Conservation (phyloP, 805 yeast species). For the Ascoidea rubescens region DNA sequence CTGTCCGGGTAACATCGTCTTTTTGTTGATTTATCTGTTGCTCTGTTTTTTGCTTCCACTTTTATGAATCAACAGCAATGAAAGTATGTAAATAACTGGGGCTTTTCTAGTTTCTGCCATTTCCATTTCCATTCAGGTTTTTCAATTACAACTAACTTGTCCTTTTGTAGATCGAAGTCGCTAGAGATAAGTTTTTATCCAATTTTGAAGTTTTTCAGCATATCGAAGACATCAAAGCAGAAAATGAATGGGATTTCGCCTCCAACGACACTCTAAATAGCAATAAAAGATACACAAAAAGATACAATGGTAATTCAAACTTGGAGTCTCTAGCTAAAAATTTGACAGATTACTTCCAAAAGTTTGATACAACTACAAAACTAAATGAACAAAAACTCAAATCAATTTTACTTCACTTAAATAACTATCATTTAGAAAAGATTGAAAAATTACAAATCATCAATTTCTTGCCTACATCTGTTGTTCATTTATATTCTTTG, state of each 20-base stretch:
- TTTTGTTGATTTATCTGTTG: no score
- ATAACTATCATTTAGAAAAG: constrained; percentile 49
- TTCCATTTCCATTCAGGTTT: not conserved
- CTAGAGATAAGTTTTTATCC: constrained; percentile 45
- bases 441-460: constrained; percentile 76
- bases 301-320: constrained; percentile 24
- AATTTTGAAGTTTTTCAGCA: constrained; percentile 53
- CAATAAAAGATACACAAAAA: constrained; percentile 26
- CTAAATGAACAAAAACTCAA: constrained; percentile 12
- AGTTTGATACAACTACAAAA: constrained; percentile 18
- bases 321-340: constrained; percentile 38
- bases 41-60: no score
- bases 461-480: constrained; percentile 63
- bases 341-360: constrained; percentile 25
- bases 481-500: constrained; percentile 67
- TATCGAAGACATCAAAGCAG: constrained; percentile 30
- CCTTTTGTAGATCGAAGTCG: constrained; percentile 26
- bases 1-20: no score
- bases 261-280: constrained; percentile 21
- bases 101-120: not conserved
- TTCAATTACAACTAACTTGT: constrained; percentile 15
- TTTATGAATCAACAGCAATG: not conserved
- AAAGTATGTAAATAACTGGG: constrained; percentile 30
- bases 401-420: constrained; percentile 9
- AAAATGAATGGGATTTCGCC: constrained; percentile 37